These are phyloP conservation scores for Trichoderma asperellum DNA, from an alignment of 2,329 filamentous ascomycete species.

Conservation along the genomic window DNA sequence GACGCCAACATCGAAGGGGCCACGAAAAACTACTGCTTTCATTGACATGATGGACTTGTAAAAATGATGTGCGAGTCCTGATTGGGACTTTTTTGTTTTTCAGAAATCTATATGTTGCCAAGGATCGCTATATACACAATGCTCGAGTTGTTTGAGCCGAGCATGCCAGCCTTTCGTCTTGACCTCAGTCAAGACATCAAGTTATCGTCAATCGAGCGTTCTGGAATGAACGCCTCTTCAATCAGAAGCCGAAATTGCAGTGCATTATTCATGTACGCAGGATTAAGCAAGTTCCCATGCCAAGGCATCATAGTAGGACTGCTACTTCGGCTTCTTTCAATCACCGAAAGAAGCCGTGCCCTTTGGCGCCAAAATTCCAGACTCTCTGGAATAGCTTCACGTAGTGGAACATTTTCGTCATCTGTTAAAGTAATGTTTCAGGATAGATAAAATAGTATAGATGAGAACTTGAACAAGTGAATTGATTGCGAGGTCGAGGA, in stretches of 20 bases:
- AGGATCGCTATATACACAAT: not conserved
- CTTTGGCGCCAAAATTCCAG: not conserved
- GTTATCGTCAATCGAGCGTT: not conserved
- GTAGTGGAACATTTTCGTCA: not conserved
- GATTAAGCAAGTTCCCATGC: not conserved
- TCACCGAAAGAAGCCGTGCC: slow-evolving; percentile 2
- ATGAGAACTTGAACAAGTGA: not conserved
- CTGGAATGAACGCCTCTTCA: not conserved
- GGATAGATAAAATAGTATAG: not conserved
- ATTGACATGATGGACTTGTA: not conserved
- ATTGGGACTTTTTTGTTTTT: not conserved
- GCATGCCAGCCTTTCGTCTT: not conserved
- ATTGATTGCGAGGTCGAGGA: not conserved
- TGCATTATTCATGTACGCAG: not conserved
- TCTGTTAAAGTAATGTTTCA: not conserved
- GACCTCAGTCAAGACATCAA: not conserved
- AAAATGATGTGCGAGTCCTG: not conserved
- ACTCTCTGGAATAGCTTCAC: not conserved
- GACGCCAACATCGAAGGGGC: not conserved
- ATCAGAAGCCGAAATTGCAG: not conserved
- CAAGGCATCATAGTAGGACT: not conserved
- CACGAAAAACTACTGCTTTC: slow-evolving; percentile 15
- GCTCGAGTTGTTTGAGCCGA: not conserved
- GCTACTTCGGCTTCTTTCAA: slow-evolving; percentile 1
- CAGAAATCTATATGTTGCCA: not conserved